Percentiles rank a stretch among this genome's conserved stretches.
These are phyloP conservation scores for Mycena rosella DNA, from an alignment of 768 basidiomycete genomes.

Conservation along the genomic window DNA sequence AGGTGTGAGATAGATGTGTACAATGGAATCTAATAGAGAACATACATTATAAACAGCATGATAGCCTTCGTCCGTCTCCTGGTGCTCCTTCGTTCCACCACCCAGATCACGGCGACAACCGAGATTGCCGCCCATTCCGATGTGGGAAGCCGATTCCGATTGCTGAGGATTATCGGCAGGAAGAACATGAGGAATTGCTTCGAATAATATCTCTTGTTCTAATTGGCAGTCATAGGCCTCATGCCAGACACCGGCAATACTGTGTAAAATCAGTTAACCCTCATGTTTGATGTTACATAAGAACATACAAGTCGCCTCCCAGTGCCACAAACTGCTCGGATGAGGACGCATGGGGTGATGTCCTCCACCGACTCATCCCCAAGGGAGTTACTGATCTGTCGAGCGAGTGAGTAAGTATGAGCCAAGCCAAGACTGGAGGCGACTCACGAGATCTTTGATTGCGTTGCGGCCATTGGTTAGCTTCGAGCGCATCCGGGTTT, in stretches of 20 bases:
- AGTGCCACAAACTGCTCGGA: conserved; percentile 47
- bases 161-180: conserved; percentile 51
- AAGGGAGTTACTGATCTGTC: too few species aligned
- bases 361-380: too few species aligned
- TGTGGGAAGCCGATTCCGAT: conserved; percentile 42
- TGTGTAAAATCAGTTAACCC: not conserved
- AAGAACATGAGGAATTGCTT: conserved; percentile 37
- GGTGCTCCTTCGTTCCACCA: conserved; percentile 39
- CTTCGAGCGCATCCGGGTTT: not conserved
- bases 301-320: conserved; percentile 30
- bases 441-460: not conserved
- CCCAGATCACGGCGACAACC: conserved; percentile 41
- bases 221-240: conserved; percentile 43
- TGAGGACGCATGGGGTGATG: too few species aligned
- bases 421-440: too few species aligned
- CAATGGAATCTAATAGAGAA: too few species aligned
- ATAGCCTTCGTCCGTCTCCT: conserved; percentile 34
- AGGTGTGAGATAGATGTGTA: too few species aligned
- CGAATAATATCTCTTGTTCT: conserved; percentile 42
- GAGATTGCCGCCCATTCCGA: conserved; percentile 39
- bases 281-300: too few species aligned
- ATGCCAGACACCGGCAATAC: not conserved
- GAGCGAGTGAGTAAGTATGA: too few species aligned
- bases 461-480: not conserved
- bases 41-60: not conserved